phyloP scores from a whole-genome alignment of 1,284 basidiomycete genomes.

The Coriolopsis trogii region DNA sequence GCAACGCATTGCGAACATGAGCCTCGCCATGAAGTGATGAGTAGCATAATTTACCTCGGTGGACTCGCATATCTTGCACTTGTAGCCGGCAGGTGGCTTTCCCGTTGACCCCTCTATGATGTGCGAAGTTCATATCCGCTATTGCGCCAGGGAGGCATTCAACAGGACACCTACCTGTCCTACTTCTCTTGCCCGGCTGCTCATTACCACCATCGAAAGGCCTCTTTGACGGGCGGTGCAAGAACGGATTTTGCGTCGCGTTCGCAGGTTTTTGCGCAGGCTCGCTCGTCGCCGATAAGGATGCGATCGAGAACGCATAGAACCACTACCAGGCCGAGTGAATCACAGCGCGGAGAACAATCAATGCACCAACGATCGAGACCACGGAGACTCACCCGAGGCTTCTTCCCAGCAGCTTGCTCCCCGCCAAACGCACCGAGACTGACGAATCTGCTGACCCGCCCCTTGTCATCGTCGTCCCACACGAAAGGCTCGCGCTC shows the following conservation, averaged over 20 bases:
- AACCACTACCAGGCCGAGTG: conserved; percentile 59
- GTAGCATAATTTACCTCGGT: conserved; percentile 52
- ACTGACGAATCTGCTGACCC: conserved; percentile 79
- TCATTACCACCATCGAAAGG: conserved; percentile 48
- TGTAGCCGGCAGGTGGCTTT: conserved; percentile 72
- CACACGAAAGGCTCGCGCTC: conserved; percentile 90
- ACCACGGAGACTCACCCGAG: conserved; percentile 61
- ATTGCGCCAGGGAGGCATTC: neutral
- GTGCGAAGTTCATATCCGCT: conserved; percentile 1
- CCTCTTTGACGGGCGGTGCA: conserved; percentile 53
- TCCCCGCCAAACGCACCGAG: conserved; percentile 85
- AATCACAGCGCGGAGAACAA: neutral
- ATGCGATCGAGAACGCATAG: conserved; percentile 73
- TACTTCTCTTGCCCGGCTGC: conserved; percentile 56
- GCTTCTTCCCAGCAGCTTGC: conserved; percentile 68
- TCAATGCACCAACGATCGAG: neutral
- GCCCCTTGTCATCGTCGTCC: conserved; percentile 69
- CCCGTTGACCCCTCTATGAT: conserved; percentile 47
- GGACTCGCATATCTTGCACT: conserved; percentile 77
- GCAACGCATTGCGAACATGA: neutral
- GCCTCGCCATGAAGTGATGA: neutral
- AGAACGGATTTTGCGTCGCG: conserved; percentile 75
- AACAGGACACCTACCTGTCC: conserved; percentile 47
- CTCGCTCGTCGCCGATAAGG: conserved; percentile 38
- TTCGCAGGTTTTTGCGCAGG: conserved; percentile 58